Conservation (phyloP, 2,329 filamentous ascomycete species). For the Phoma sp. region DNA sequence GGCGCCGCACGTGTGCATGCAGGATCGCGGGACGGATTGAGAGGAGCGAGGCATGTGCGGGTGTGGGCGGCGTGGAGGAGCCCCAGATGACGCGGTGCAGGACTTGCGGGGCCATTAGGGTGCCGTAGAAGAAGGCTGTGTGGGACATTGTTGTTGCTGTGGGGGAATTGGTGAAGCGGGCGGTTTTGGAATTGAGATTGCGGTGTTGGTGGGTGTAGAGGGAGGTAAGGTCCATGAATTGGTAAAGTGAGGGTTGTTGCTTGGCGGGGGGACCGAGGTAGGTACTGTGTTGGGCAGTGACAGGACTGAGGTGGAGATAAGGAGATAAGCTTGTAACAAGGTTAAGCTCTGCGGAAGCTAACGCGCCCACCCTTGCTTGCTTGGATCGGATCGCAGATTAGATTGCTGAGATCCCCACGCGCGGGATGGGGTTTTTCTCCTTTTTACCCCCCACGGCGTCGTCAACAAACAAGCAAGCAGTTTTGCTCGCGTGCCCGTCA, state of each 20-base stretch:
- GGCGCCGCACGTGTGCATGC: slow-evolving; percentile 71
- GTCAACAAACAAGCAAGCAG: not conserved
- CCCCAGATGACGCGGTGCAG: slow-evolving; percentile 85
- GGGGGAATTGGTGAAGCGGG: not conserved
- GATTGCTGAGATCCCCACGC: too few species aligned
- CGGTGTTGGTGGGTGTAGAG: slow-evolving; percentile 17
- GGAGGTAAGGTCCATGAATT: slow-evolving; percentile 14
- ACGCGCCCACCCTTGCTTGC: slow-evolving; percentile 20
- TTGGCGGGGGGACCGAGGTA: too few species aligned
- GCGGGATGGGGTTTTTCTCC: slow-evolving; percentile 1
- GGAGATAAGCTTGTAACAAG: slow-evolving; percentile 22
- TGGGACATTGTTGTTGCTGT: slow-evolving; percentile 43
- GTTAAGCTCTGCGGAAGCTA: slow-evolving; percentile 33
- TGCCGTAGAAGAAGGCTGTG: slow-evolving; percentile 71
- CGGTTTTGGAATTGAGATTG: not conserved
- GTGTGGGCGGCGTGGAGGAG: slow-evolving; percentile 54
- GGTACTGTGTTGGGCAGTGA: too few species aligned
- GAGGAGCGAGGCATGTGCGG: slow-evolving; percentile 60
- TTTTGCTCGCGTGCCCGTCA: too few species aligned
- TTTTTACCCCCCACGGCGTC: not conserved
- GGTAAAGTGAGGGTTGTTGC: too few species aligned
- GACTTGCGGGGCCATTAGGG: slow-evolving; percentile 82
- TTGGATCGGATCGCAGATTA: slow-evolving; percentile 1
- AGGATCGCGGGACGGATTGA: slow-evolving; percentile 78
- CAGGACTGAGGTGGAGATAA: not conserved